Base-by-base conservation (phyloP, 768 basidiomycete species). In the Agrocybe praecox region DNA sequence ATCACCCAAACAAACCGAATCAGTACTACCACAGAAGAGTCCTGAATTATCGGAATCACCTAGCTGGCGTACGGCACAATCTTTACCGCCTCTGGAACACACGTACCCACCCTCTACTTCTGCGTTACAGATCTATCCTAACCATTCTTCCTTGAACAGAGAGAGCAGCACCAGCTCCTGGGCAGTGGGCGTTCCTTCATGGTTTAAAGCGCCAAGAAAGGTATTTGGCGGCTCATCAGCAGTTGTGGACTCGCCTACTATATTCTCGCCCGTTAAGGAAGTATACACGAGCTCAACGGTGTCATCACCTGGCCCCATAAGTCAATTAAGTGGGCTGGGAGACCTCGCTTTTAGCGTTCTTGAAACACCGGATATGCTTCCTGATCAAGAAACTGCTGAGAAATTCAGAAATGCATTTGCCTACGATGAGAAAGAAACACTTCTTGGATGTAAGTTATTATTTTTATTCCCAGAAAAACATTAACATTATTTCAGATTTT, bases 341-440 rank as follows among this genome's bases (percentile, higher is more conserved):
- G 89, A 91, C 59, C 74, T 91, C 60, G 85, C 89, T 1, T 94
- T 86, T 71, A 95, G 94, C 62, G 80, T 96, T 43, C 77, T 96
- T 42, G 93, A 97, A 65, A 83, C 86, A 19, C 87, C 87, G 1
- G 84, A 87, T 60, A 77, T 79, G 24, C 65, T 74, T 6, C 74
- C 87, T 14, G 92, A 94, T 63, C 69, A 74, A 29, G 88, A 88
- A 54, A 77, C 80, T 24, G 75, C 75, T 19, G 88, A 90, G 55
- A 94, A 94, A 71, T 97, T 96, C 67, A 82, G 87, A 47, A 68
- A 72, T 34, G 80, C 85, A 1, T 98, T 98, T 73, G 93, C 94
- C 0, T 88, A 96, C 59, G 88, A 91, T 55, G 92, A 94, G 59
- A 92, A 86, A 69, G 96, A 98, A 74, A 82, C 74, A 15, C 67